Conservation (phyloP, 768 basidiomycete genomes). For the Tephrocybe sp. region DNA sequence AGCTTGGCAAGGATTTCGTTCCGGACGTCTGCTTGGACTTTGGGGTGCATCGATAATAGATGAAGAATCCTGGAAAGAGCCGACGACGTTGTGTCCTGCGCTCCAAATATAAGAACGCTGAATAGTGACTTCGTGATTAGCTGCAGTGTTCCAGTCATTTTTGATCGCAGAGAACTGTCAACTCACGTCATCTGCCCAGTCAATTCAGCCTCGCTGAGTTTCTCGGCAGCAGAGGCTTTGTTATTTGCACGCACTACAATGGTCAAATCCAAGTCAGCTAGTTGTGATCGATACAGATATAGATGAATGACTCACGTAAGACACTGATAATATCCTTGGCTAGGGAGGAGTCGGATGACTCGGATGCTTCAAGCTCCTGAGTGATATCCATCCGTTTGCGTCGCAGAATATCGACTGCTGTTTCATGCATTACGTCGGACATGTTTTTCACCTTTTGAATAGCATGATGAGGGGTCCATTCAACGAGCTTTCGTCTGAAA, state of each 20-base stretch:
- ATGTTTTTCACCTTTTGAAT: constrained; percentile 42
- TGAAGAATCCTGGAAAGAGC: constrained; percentile 40
- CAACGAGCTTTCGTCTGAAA: constrained; percentile 41
- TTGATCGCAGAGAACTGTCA: background rate
- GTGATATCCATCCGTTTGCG: constrained; percentile 30
- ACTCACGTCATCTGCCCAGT: constrained; percentile 49
- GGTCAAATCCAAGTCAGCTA: constrained; percentile 3
- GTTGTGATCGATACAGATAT: background rate
- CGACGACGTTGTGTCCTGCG: constrained; percentile 47
- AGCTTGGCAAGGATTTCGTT: constrained; percentile 31
- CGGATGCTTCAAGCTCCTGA: constrained; percentile 15
- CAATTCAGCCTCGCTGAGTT: constrained; percentile 40
- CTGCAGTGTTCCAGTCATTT: background rate
- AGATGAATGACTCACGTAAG: constrained; percentile 32
- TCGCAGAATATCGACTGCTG: constrained; percentile 36
- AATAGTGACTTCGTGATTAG: background rate
- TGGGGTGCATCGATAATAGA: constrained; percentile 32
- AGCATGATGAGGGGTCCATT: constrained; percentile 33
- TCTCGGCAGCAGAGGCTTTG: constrained; percentile 27
- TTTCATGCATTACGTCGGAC: constrained; percentile 46
- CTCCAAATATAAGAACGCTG: constrained; percentile 49
- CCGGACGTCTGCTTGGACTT: constrained; percentile 36
- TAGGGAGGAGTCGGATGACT: constrained; percentile 19
- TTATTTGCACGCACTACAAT: constrained; percentile 36
- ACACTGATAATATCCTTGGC: constrained; percentile 51